Percentiles rank a stretch among this genome's conserved stretches.
phyloP scores from a whole-genome alignment of 2,329 filamentous ascomycete genomes.

The Aspergillus fijiensis region DNA sequence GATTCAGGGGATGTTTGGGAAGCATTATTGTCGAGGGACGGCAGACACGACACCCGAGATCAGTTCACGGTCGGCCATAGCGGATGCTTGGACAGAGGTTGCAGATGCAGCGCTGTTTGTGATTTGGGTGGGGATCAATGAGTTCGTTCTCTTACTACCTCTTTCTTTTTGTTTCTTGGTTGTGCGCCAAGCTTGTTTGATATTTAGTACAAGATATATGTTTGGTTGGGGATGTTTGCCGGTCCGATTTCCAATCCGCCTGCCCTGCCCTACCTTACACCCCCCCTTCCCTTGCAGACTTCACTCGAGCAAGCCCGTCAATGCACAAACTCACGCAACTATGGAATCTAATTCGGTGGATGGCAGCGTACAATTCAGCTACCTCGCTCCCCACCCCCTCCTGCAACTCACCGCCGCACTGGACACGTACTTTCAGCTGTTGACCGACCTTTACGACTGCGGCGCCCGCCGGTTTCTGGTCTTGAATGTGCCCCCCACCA shows the following conservation, averaged over 20 bases:
- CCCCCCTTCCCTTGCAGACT: not conserved
- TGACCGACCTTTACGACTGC: constrained; percentile 2
- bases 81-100: not conserved
- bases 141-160: not conserved
- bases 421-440: not conserved
- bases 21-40: not conserved
- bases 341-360: too few relatives aligned
- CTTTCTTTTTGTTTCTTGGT: not conserved
- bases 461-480: constrained; percentile 6
- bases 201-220: too few relatives aligned
- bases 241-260: not conserved
- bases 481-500: constrained; percentile 6
- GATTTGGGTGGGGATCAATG: not conserved
- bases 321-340: too few relatives aligned
- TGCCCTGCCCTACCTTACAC: too few relatives aligned
- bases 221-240: not conserved
- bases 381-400: not conserved
- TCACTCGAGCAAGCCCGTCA: not conserved
- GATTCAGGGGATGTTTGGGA: not conserved
- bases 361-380: not conserved
- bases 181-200: too few relatives aligned
- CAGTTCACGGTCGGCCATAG: too few relatives aligned
- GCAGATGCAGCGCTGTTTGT: not conserved
- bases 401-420: not conserved
- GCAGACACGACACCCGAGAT: not conserved